phyloP scores from a whole-genome alignment of 2,329 filamentous ascomycete species.

The Penicillium verrucosum region DNA sequence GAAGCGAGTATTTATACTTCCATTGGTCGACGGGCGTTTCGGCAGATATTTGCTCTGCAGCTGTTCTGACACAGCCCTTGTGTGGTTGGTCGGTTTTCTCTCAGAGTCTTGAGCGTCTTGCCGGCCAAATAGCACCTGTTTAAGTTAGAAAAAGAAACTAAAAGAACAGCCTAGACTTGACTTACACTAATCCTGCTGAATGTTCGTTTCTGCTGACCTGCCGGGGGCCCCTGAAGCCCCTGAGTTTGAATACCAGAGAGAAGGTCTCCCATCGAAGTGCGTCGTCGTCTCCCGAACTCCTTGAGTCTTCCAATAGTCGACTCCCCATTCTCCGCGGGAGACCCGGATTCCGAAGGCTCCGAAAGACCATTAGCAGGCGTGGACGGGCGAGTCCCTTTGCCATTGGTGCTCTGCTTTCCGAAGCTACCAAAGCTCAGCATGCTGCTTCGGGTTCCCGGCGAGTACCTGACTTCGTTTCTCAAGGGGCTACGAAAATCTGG shows the following conservation, averaged over 20 bases:
- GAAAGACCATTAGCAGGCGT: slow-evolving; percentile 21
- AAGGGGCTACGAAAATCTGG: slow-evolving; percentile 22
- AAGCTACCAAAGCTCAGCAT: slow-evolving; percentile 25
- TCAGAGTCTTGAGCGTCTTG: slow-evolving; percentile 6
- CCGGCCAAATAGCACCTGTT: slow-evolving; percentile 19
- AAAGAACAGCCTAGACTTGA: neutral
- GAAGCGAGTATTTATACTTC: neutral
- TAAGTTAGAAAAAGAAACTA: slow-evolving; percentile 3
- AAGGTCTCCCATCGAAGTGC: slow-evolving; percentile 25
- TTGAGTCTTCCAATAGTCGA: slow-evolving; percentile 30
- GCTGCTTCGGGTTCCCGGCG: slow-evolving; percentile 23
- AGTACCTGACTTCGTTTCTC: slow-evolving; percentile 26
- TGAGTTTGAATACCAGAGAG: slow-evolving; percentile 15
- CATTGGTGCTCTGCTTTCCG: slow-evolving; percentile 17
- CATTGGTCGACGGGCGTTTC: neutral
- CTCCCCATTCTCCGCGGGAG: slow-evolving; percentile 14
- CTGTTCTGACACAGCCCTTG: neutral
- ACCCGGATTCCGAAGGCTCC: neutral
- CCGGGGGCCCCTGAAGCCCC: slow-evolving; percentile 2
- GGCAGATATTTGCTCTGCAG: slow-evolving; percentile 4
- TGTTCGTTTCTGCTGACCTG: slow-evolving; percentile 14
- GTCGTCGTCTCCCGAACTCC: slow-evolving; percentile 27
- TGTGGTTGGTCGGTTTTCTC: neutral
- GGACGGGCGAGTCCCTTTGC: slow-evolving; percentile 18
- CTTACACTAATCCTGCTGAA: slow-evolving; percentile 23